A percentile compares a stretch with the other conserved stretches of the same genome.
Evolutionary conservation across 2,329 filamentous ascomycete species (phyloP).

Genomic region (Fusarium xylarioides): DNA sequence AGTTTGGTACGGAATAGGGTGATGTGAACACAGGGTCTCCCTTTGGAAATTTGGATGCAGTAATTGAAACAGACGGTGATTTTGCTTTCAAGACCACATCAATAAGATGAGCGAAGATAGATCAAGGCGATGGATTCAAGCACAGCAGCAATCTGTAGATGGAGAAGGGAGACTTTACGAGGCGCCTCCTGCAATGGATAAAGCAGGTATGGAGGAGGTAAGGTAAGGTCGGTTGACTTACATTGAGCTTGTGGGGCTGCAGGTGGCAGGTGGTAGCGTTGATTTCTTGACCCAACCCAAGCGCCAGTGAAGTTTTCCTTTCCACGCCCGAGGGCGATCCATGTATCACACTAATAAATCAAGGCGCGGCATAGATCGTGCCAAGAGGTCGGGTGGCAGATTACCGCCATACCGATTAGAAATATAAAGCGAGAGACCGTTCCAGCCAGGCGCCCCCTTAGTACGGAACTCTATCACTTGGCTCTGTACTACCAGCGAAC

Average conservation of each 20-base stretch:
- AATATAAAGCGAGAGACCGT: background rate
- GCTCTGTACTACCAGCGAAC: background rate
- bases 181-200: background rate
- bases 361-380: conserved; percentile 11
- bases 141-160: conserved; percentile 5
- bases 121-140: background rate
- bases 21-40: conserved; percentile 3
- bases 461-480: background rate
- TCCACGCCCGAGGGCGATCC: background rate
- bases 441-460: background rate
- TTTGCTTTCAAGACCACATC: background rate
- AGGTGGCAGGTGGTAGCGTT: background rate
- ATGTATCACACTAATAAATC: background rate
- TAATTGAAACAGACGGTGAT: background rate
- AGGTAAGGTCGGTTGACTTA: background rate
- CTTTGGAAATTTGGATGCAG: background rate
- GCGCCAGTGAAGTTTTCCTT: background rate
- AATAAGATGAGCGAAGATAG: background rate
- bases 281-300: background rate
- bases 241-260: conserved; percentile 20
- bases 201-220: background rate
- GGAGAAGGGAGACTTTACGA: conserved; percentile 25
- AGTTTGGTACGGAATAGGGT: background rate
- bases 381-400: conserved; percentile 29
- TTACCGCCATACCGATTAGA: background rate